phyloP scores from a whole-genome alignment of 306 rosid genomes.

The Ochetophila trinervis region DNA sequence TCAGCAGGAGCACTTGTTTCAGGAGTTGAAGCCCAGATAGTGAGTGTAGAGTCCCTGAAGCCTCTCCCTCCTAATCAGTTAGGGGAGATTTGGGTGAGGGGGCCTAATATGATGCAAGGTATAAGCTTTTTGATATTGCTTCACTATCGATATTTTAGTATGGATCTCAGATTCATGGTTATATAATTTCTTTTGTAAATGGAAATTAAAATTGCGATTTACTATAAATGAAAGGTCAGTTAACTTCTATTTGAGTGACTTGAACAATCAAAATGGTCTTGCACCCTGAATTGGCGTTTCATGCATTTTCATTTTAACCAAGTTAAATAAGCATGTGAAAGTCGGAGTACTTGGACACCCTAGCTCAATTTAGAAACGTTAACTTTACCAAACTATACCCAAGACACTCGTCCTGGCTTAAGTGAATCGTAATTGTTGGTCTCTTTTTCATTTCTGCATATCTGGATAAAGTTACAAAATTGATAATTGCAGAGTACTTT shows the following conservation, averaged over 20 bases:
- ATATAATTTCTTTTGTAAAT: neutral
- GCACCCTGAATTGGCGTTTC: neutral
- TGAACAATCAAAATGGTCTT: too few species aligned
- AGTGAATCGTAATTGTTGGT: too few species aligned
- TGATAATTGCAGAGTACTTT: too few species aligned
- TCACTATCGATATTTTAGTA: neutral
- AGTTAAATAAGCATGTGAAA: neutral
- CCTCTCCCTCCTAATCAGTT: conserved; percentile 78
- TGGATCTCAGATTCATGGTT: neutral
- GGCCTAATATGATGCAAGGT: conserved; percentile 91
- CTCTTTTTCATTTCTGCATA: too few species aligned
- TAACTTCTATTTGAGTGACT: neutral
- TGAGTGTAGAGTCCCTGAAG: conserved; percentile 70
- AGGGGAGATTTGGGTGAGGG: conserved; percentile 94
- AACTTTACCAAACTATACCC: too few species aligned
- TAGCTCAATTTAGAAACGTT: neutral
- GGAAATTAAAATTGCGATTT: neutral
- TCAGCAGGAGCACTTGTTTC: conserved; percentile 68
- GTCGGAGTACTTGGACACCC: neutral
- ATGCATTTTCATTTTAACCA: neutral
- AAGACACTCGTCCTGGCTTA: too few species aligned
- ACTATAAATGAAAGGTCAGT: neutral
- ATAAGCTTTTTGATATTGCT: neutral
- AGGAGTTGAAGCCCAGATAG: conserved; percentile 74
- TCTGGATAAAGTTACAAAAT: too few species aligned